Base-by-base conservation (phyloP, 2,329 filamentous ascomycete species). In the Orbilia quercus region DNA sequence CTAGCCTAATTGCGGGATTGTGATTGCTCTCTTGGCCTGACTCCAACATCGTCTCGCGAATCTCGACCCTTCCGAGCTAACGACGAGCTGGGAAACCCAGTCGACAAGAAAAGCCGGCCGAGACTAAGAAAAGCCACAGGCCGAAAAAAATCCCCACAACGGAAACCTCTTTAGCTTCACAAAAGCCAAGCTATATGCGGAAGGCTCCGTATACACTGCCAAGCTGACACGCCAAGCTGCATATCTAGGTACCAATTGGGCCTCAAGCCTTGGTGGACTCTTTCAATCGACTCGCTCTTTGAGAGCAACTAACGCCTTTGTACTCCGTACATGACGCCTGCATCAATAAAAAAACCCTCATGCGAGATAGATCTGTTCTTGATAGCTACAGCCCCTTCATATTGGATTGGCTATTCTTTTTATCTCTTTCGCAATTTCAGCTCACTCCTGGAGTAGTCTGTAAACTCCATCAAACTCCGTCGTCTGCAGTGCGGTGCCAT, bases 221-320 rank as follows among this genome's bases (percentile, higher is more conserved):
- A 72, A 72, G 67, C 18, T 59, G 42, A 47, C 53, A 53, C 55
- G 66, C 66, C 66, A 71, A 71, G 58, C 50, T 71, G 47, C 58
- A n/a, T n/a, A n/a, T n/a, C n/a, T n/a, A n/a, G n/a, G n/a, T n/a
- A n/a, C n/a, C n/a, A n/a, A n/a, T n/a, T n/a, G n/a, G n/a, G n/a
- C n/a, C n/a, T n/a, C n/a, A n/a, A n/a, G n/a, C n/a, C n/a, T n/a
- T n/a, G 50, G 50, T 58, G 45, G 51, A 45, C 66, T 25, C 36
- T 20, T 31, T 31, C 9, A 4, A 9, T 9, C 28, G 28, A 9
- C 28, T 31, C 28, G 9, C 28, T 9, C 28, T 31, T 31, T n/a
- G n/a, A n/a, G n/a, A n/a, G n/a, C n/a, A n/a, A n/a, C n/a, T n/a
- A n/a, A n/a, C n/a, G n/a, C n/a, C n/a, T n/a, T n/a, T n/a, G n/a